These are phyloP conservation scores for Tarenaya hassleriana DNA, from an alignment of 345 rosid genomes.

Conservation along the genomic window DNA sequence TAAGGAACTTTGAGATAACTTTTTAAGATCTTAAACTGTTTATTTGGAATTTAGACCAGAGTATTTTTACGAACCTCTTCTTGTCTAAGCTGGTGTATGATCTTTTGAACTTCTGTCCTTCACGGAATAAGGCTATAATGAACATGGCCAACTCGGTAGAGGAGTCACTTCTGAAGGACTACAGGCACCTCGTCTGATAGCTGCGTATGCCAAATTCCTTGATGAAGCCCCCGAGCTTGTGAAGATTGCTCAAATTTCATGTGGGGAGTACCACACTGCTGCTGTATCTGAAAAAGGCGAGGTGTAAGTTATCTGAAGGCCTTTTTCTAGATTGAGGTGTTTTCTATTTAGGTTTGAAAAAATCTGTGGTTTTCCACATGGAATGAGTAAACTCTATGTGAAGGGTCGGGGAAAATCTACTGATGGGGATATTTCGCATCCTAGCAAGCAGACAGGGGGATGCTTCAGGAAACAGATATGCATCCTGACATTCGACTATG, in stretches of 20 bases:
- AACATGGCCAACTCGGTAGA: slow-evolving; percentile 95
- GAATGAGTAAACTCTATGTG: slow-evolving; percentile 43
- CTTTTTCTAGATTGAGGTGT: slow-evolving; percentile 38
- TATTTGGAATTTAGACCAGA: background rate
- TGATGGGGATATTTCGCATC: slow-evolving; percentile 39
- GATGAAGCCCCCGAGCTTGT: slow-evolving; percentile 95
- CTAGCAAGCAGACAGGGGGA: slow-evolving; percentile 38
- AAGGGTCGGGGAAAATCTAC: slow-evolving; percentile 39
- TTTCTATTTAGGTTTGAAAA: slow-evolving; percentile 41
- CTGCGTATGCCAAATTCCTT: slow-evolving; percentile 75
- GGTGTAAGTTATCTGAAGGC: slow-evolving; percentile 81
- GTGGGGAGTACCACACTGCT: slow-evolving; percentile 96
- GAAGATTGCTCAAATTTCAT: slow-evolving; percentile 80
- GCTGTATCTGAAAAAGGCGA: slow-evolving; percentile 85
- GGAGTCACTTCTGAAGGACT: slow-evolving; percentile 95
- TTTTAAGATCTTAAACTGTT: slow-evolving; percentile 7
- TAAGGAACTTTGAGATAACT: slow-evolving; percentile 26
- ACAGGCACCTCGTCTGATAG: slow-evolving; percentile 68
- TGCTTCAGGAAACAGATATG: slow-evolving; percentile 50
- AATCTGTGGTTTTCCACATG: slow-evolving; percentile 41
- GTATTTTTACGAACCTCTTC: background rate
- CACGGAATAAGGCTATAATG: slow-evolving; percentile 65
- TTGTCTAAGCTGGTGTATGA: background rate
- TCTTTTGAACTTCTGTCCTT: slow-evolving; percentile 9
- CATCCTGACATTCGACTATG: slow-evolving; percentile 41